Conservation (phyloP, 1,284 basidiomycete species). For the Cryptococcus sp. region DNA sequence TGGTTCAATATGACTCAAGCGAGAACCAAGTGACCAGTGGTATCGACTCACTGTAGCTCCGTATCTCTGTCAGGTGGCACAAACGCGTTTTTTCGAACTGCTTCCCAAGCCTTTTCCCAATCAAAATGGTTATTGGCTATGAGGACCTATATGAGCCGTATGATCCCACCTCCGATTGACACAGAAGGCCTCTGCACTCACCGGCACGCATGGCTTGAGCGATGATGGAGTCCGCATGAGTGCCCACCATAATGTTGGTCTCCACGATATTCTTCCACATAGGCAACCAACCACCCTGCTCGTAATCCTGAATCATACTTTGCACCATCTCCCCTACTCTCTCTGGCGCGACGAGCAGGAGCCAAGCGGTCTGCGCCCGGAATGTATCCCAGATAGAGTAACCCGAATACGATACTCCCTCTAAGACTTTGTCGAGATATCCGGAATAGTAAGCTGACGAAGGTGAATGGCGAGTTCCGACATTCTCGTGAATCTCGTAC, state of each 20-base stretch:
- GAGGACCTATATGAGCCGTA: not conserved
- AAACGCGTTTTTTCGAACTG: slow-evolving; percentile 70
- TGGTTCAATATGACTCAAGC: not conserved
- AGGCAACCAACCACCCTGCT: slow-evolving; percentile 75
- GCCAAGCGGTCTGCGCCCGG: slow-evolving; percentile 75
- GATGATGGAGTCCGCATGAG: slow-evolving; percentile 76
- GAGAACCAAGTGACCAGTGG: not conserved
- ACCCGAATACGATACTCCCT: slow-evolving; percentile 70
- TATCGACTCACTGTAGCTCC: slow-evolving; percentile 57
- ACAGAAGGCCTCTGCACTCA: slow-evolving; percentile 5
- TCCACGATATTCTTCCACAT: slow-evolving; percentile 88
- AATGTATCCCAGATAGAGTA: slow-evolving; percentile 86
- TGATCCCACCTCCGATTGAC: slow-evolving; percentile 41
- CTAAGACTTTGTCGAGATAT: slow-evolving; percentile 57
- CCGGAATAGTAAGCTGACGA: slow-evolving; percentile 68
- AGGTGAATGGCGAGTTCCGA: slow-evolving; percentile 10
- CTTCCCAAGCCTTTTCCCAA: slow-evolving; percentile 66
- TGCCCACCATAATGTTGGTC: slow-evolving; percentile 62
- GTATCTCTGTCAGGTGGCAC: slow-evolving; percentile 64
- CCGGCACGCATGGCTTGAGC: slow-evolving; percentile 69
- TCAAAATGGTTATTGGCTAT: slow-evolving; percentile 60
- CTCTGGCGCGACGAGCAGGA: slow-evolving; percentile 73
- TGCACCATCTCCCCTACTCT: slow-evolving; percentile 71
- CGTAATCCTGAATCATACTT: slow-evolving; percentile 77
- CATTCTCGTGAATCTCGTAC: slow-evolving; percentile 69